Percentiles rank a stretch among this genome's conserved stretches.
phyloP scores from a whole-genome alignment of 345 rosid genomes.

The Arabis hirsuta region DNA sequence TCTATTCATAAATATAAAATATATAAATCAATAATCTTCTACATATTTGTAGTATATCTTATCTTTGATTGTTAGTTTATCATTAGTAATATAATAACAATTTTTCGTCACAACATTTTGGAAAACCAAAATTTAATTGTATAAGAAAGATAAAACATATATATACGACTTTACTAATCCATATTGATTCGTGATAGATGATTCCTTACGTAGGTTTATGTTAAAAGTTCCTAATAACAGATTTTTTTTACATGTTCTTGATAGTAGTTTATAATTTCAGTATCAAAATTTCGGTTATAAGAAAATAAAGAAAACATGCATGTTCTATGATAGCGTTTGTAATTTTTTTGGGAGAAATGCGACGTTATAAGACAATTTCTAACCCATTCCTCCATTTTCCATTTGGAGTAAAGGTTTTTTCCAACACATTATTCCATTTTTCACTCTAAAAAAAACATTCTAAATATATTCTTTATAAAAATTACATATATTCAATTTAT shows the following conservation, averaged over 20 bases:
- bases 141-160: neutral
- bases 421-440: too few relatives aligned
- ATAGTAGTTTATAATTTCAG: too few relatives aligned
- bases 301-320: neutral
- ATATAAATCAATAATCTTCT: conserved; percentile 7
- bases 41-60: neutral
- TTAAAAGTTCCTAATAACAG: too few relatives aligned
- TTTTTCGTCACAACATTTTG: neutral
- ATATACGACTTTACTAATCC: neutral
- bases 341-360: neutral
- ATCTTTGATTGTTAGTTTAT: neutral
- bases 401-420: too few relatives aligned
- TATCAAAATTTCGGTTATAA: neutral
- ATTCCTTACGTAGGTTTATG: neutral
- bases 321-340: neutral
- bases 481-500: too few relatives aligned
- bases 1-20: conserved; percentile 2
- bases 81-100: neutral
- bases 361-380: neutral
- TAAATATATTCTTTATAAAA: too few relatives aligned
- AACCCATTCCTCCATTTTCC: too few relatives aligned
- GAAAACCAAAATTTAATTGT: neutral
- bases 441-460: too few relatives aligned
- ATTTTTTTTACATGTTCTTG: neutral
- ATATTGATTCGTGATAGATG: neutral